These are phyloP conservation scores for Acacia melanoxylon DNA, from an alignment of 306 rosid species.

Conservation along the genomic window DNA sequence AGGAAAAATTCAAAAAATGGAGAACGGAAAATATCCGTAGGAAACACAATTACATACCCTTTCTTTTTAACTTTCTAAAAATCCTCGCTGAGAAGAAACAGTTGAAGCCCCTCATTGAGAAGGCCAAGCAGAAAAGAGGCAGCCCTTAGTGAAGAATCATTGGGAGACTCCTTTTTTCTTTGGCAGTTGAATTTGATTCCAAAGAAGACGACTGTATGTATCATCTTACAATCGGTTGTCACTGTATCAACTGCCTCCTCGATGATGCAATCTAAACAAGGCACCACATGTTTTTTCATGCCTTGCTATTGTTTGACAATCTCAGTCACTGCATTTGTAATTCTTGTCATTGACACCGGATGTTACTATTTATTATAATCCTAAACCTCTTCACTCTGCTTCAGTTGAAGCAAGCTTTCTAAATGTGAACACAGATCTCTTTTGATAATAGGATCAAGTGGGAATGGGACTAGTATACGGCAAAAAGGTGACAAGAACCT, in stretches of 20 bases:
- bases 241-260: conserved; percentile 20
- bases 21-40: conserved; percentile 83
- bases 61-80: conserved; percentile 73
- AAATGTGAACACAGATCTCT: background rate
- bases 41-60: conserved; percentile 96
- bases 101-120: conserved; percentile 84
- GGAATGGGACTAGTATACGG: background rate
- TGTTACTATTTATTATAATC: background rate
- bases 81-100: conserved; percentile 96
- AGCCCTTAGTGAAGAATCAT: conserved; percentile 50
- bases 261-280: conserved; percentile 11
- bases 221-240: conserved; percentile 28
- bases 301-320: conserved; percentile 10
- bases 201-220: background rate
- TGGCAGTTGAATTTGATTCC: no score
- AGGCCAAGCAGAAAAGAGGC: conserved; percentile 82
- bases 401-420: no score
- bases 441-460: background rate
- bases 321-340: background rate
- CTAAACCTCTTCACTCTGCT: background rate
- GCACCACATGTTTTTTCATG: conserved; percentile 30
- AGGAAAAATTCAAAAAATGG: conserved; percentile 88
- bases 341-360: background rate
- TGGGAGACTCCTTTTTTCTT: background rate
- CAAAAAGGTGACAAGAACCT: background rate